A percentile compares a stretch with the other conserved stretches of the same genome.
Evolutionary conservation across 2,329 filamentous ascomycete genomes (phyloP).

Genomic region (Fusarium liriodendri): DNA sequence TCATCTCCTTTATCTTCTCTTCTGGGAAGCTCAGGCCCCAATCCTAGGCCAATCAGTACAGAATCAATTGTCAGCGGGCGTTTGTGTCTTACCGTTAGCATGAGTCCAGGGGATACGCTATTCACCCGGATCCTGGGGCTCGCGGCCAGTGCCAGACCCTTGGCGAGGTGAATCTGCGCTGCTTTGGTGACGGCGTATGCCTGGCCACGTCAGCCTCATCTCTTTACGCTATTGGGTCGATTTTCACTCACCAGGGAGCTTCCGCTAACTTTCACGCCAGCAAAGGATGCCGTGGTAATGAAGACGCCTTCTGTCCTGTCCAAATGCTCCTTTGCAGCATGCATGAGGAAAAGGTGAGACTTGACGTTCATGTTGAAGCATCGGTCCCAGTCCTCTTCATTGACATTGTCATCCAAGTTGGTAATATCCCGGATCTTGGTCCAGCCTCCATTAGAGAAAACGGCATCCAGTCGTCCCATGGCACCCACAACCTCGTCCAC

Average conservation of each 20-base stretch:
- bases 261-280: slow-evolving; percentile 72
- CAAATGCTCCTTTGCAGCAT: slow-evolving; percentile 64
- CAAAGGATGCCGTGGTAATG: slow-evolving; percentile 72
- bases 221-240: no score
- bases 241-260: slow-evolving; percentile 62
- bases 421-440: slow-evolving; percentile 58
- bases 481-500: slow-evolving; percentile 68
- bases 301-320: slow-evolving; percentile 70
- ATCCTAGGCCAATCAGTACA: slow-evolving; percentile 52
- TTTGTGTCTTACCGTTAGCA: slow-evolving; percentile 54
- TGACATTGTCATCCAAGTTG: slow-evolving; percentile 63
- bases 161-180: slow-evolving; percentile 72
- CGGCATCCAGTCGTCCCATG: slow-evolving; percentile 76
- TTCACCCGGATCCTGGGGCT: slow-evolving; percentile 70
- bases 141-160: slow-evolving; percentile 63
- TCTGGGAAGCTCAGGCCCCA: slow-evolving; percentile 72
- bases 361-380: slow-evolving; percentile 73
- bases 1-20: slow-evolving; percentile 66
- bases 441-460: slow-evolving; percentile 80
- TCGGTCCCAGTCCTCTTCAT: slow-evolving; percentile 69
- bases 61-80: background rate
- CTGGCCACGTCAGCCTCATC: slow-evolving; percentile 46
- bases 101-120: slow-evolving; percentile 65
- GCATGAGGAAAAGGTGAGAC: slow-evolving; percentile 69
- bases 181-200: slow-evolving; percentile 84